phyloP scores from a whole-genome alignment of 805 yeast genomes.

The Wickerhamiella dianesei region DNA sequence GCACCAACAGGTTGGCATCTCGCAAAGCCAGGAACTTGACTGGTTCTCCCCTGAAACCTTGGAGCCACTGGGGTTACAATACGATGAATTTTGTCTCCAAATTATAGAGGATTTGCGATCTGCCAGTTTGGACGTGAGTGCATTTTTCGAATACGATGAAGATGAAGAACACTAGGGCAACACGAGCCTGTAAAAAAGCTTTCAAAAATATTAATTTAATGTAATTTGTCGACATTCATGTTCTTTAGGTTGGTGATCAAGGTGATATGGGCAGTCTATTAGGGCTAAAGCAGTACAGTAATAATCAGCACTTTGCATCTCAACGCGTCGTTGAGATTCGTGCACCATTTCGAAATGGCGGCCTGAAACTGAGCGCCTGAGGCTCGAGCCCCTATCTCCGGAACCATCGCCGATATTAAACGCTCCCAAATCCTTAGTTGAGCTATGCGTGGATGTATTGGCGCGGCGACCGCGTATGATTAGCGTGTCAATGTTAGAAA shows the following conservation, averaged over 20 bases:
- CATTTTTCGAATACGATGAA: constrained; percentile 1
- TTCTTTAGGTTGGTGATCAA: neutral
- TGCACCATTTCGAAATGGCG: constrained; percentile 5
- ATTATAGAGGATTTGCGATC: constrained; percentile 8
- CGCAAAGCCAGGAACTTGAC: neutral
- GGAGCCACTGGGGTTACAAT: neutral
- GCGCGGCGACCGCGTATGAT: neutral
- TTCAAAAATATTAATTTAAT: neutral
- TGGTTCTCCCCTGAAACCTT: constrained; percentile 4
- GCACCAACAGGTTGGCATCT: neutral
- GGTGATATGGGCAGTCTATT: neutral
- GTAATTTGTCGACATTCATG: neutral
- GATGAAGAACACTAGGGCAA: neutral
- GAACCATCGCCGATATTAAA: constrained; percentile 2
- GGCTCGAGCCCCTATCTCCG: constrained; percentile 3
- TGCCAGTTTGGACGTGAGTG: constrained; percentile 3
- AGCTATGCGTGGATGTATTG: neutral
- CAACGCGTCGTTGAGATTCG: neutral
- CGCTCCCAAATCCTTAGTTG: constrained; percentile 3
- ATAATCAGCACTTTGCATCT: neutral
- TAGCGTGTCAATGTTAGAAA: neutral
- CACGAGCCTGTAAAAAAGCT: neutral
- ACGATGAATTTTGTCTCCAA: constrained; percentile 6
- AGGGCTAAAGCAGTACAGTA: neutral
- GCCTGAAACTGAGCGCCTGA: constrained; percentile 6